Evolutionary conservation across 306 rosid species (phyloP).

Genomic region (Rosa chinensis): DNA sequence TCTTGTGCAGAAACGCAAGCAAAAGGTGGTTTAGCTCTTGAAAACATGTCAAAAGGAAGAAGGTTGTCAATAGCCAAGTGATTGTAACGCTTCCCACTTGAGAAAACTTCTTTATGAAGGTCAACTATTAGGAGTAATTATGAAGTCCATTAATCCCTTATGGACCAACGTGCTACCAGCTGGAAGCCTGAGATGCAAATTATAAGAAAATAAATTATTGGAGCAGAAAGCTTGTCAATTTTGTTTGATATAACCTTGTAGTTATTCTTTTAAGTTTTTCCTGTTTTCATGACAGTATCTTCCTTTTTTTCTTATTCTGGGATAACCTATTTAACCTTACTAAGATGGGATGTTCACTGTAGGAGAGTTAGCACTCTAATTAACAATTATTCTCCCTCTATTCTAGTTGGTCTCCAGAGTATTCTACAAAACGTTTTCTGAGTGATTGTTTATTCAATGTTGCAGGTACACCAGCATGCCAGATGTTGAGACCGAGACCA

Average conservation of each 20-base stretch:
- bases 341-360: background rate
- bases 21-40: background rate
- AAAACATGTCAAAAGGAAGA: background rate
- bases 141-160: background rate
- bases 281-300: background rate
- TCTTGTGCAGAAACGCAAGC: background rate
- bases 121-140: background rate
- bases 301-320: background rate
- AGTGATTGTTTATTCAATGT: slow-evolving; percentile 7
- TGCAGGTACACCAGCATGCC: slow-evolving; percentile 47
- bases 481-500: slow-evolving; percentile 77
- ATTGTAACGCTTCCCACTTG: background rate
- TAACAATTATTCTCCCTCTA: background rate
- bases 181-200: background rate
- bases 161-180: background rate
- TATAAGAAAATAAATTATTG: background rate
- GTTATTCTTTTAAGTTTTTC: background rate
- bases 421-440: background rate
- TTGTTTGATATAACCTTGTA: background rate
- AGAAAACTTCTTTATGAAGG: background rate
- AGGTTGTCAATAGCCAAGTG: background rate
- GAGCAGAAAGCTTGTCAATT: background rate
- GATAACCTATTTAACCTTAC: background rate
- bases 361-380: background rate
- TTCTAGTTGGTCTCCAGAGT: background rate